Evolutionary conservation across 306 rosid species (phyloP).

Genomic region (Acacia confusa): DNA sequence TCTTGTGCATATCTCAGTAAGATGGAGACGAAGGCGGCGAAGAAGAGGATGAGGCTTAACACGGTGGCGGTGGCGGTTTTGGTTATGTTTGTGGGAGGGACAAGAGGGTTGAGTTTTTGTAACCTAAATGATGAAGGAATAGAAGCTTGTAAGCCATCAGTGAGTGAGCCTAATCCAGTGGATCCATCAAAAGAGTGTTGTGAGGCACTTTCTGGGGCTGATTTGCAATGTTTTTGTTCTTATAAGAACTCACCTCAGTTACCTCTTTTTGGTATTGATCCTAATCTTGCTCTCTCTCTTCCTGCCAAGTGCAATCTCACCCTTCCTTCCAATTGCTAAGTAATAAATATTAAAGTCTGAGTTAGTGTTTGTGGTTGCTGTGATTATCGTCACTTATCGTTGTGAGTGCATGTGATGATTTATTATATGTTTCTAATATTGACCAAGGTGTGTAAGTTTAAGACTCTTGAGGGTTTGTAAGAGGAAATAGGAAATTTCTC

Average conservation of each 20-base stretch:
- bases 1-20: background rate
- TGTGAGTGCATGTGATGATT: background rate
- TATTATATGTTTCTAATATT: background rate
- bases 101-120: background rate
- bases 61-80: background rate
- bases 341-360: no score
- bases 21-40: background rate
- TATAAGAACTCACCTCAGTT: constrained; percentile 54
- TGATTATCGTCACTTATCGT: background rate
- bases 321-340: constrained; percentile 46
- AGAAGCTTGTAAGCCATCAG: background rate
- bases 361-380: background rate
- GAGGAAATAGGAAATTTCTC: background rate
- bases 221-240: constrained; percentile 55
- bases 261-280: constrained; percentile 64
- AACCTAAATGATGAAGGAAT: background rate
- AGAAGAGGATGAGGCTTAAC: background rate
- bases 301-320: constrained; percentile 66
- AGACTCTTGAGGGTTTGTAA: background rate
- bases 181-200: constrained; percentile 1
- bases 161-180: background rate
- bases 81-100: background rate
- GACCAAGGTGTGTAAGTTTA: background rate
- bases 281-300: constrained; percentile 59
- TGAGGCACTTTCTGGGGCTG: background rate